Evolutionary conservation across 306 rosid species (phyloP).

Genomic region (Medicago truncatula): DNA sequence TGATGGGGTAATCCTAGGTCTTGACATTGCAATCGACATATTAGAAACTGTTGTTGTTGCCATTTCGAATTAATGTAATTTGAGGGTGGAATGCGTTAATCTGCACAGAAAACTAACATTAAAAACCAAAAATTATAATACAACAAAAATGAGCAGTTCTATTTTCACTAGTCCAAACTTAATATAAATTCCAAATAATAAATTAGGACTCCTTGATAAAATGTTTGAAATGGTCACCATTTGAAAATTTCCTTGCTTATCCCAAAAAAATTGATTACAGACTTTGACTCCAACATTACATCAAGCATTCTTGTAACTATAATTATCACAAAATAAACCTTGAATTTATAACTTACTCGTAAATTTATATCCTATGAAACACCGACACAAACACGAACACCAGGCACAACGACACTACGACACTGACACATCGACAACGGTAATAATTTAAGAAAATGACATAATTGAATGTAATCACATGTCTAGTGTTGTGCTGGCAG

Average conservation of each 20-base stretch:
- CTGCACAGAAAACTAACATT: conserved; percentile 41
- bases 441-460: too few species aligned
- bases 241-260: conserved; percentile 20
- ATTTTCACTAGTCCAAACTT: conserved; percentile 3
- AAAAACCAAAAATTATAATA: conserved; percentile 24
- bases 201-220: conserved; percentile 11
- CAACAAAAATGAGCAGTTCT: neutral
- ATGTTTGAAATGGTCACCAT: conserved; percentile 15
- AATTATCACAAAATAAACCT: conserved; percentile 31
- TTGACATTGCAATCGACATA: conserved; percentile 68
- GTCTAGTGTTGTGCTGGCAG: too few species aligned
- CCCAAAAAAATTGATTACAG: neutral
- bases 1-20: conserved; percentile 59
- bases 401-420: too few species aligned
- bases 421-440: too few species aligned
- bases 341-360: neutral
- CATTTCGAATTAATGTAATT: conserved; percentile 57
- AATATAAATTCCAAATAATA: neutral
- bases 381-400: too few species aligned
- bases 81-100: conserved; percentile 39
- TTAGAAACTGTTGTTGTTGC: conserved; percentile 72
- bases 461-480: too few species aligned
- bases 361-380: too few species aligned
- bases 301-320: conserved; percentile 14
- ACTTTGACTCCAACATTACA: conserved; percentile 30